Percentiles rank a stretch among this genome's conserved stretches.
These are phyloP conservation scores for Musa itinerans DNA, from an alignment of 176 grass and related monocot genomes.

Conservation along the genomic window DNA sequence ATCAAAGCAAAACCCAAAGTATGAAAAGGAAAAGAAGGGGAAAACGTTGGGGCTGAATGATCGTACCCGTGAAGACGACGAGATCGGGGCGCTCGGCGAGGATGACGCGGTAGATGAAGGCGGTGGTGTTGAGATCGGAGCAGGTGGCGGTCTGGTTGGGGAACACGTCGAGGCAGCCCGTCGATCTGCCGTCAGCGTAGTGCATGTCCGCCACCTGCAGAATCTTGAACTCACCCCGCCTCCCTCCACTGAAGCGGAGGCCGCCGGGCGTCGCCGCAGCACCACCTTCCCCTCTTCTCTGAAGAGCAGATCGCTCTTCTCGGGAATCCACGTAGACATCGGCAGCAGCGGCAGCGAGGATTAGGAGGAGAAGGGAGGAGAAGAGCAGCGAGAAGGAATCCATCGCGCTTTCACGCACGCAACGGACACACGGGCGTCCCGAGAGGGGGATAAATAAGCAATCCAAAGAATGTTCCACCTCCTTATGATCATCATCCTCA, in stretches of 20 bases:
- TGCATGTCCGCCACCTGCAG: constrained; percentile 97
- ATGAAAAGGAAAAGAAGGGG: too few species aligned
- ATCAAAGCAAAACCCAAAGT: too few species aligned
- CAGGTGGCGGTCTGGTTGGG: constrained; percentile 40
- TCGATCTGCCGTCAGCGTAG: constrained; percentile 60
- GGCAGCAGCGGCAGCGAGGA: not conserved
- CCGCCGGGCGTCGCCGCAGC: not conserved
- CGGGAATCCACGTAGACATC: not conserved
- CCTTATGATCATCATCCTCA: too few species aligned
- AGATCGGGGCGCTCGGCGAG: constrained; percentile 86
- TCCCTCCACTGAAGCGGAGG: constrained; percentile 45
- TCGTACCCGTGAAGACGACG: constrained; percentile 77
- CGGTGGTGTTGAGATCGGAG: constrained; percentile 98
- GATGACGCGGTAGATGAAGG: constrained; percentile 73
- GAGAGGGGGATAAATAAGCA: too few species aligned
- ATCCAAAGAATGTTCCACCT: too few species aligned
- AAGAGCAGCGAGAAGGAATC: not conserved
- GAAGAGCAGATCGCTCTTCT: not conserved
- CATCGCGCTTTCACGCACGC: not conserved
- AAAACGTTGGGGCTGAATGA: not conserved
- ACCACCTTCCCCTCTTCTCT: not conserved
- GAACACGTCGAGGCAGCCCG: constrained; percentile 63
- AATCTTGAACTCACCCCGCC: constrained; percentile 73
- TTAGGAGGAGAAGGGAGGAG: not conserved
- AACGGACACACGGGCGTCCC: too few species aligned